Base-by-base conservation (phyloP, 768 basidiomycete genomes). In the Rhizopogon vinicolor region DNA sequence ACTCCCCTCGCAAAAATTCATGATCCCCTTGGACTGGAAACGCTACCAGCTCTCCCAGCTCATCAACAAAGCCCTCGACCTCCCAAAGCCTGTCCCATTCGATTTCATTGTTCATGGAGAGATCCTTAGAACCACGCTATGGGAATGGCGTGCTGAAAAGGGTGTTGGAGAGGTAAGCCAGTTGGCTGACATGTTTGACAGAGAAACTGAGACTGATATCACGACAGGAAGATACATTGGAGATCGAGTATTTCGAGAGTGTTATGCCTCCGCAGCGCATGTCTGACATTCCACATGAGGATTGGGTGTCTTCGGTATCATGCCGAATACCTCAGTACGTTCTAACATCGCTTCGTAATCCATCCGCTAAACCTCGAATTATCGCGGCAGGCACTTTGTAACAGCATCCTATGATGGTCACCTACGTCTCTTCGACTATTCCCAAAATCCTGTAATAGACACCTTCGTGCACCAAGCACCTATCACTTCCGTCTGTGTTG, bases 21-120 rank as follows among this genome's bases (percentile, higher is more conserved):
- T 97, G 84, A 87, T 98, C 14, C 96, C 97, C 2, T 77, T 85
- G 1, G 74, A 82, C 69, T 98, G 94, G 94, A 83, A 81, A 55
- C 85, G 96, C n/a, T 98, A 90, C 70, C 96, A 98, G 63, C 87
- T 99, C 33, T 98, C 95, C 1, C 93, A 98, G 58, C 86, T 98
- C 42, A 85, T 99, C 56, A 99, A 99, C 75, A 97, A 97, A 66
- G 91, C 95, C 1, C 76, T 98, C 28, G 79, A 81, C 25, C 81
- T 89, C 16, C 68, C 79, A 0, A 82, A 83, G 53, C 85, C 90
- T 0, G 76, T 96, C 3, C 95, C 94, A 0, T 98, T 98, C 67
- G 95, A 99, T 70, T 98, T 98, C 69, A 71, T 99, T 44, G 76
- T 97, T 41, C 77, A 81, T 44, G 92, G 93, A n/a, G 84, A 90